These are phyloP conservation scores for Lotmaria passim DNA, from an alignment of 208 protist genomes.

Conservation along the genomic window DNA sequence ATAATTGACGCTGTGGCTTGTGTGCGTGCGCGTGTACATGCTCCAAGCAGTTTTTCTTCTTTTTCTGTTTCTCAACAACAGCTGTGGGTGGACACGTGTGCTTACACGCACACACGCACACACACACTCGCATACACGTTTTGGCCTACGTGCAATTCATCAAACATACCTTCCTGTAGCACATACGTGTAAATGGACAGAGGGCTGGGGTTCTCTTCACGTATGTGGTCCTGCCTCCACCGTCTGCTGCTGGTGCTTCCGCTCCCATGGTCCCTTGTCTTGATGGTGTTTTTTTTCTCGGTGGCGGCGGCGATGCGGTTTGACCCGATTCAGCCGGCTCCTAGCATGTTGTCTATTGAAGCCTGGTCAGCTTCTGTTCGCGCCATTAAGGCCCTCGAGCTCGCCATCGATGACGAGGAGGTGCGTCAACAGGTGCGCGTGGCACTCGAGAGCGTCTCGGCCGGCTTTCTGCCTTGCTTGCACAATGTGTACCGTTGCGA, in stretches of 20 bases:
- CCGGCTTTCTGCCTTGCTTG: slow-evolving; percentile 1
- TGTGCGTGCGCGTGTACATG: too few species aligned
- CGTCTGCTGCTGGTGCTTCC: too few species aligned
- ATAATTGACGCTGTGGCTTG: too few species aligned
- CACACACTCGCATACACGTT: too few species aligned
- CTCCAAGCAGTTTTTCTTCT: too few species aligned
- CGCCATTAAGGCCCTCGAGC: slow-evolving; percentile 3
- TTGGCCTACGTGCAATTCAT: too few species aligned
- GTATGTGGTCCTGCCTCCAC: too few species aligned
- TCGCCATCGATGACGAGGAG: slow-evolving; percentile 2
- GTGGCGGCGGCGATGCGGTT: neutral
- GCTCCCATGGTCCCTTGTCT: neutral
- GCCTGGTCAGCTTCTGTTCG: slow-evolving; percentile 3
- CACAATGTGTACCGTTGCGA: slow-evolving; percentile 22
- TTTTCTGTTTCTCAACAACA: too few species aligned
- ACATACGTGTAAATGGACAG: too few species aligned
- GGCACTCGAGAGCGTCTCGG: slow-evolving; percentile 1
- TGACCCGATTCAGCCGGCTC: neutral
- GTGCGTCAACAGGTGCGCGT: neutral
- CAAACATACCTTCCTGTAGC: too few species aligned
- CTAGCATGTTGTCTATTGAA: neutral
- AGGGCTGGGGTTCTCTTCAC: neutral
- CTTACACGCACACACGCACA: too few species aligned
- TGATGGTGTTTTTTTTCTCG: neutral
- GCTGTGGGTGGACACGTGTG: too few species aligned